Evolutionary conservation across 306 rosid species (phyloP).

Genomic region (Vigna hirtella): DNA sequence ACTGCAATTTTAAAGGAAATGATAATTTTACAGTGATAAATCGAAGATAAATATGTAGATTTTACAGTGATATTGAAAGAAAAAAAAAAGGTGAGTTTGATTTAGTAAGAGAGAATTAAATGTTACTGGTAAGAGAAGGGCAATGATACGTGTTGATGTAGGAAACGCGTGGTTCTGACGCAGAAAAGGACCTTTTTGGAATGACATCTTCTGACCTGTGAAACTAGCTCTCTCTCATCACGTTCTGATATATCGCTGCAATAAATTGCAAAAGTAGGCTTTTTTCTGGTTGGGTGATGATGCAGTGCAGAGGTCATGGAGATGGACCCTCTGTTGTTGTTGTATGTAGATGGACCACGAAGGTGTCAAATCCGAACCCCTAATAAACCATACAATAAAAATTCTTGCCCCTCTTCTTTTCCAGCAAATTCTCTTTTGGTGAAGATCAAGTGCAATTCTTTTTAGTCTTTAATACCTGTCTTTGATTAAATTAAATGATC

Average conservation of each 20-base stretch:
- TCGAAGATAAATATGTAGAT: no score
- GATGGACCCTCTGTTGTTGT: constrained; percentile 19
- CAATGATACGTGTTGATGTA: background rate
- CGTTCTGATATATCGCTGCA: constrained; percentile 39
- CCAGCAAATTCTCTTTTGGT: background rate
- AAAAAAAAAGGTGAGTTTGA: background rate
- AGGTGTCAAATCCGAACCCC: constrained; percentile 41
- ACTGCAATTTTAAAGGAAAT: no score
- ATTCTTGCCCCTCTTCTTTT: background rate
- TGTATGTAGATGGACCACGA: constrained; percentile 49
- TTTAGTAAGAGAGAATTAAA: background rate
- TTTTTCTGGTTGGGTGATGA: constrained; percentile 52
- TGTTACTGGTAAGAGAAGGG: background rate
- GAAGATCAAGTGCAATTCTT: background rate
- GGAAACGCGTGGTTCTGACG: constrained; percentile 63
- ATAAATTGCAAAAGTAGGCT: constrained; percentile 74
- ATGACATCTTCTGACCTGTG: constrained; percentile 18
- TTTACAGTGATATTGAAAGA: no score
- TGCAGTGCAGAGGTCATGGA: constrained; percentile 35
- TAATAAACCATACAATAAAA: background rate
- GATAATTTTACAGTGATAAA: no score
- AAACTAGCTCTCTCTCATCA: constrained; percentile 5
- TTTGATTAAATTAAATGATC: background rate
- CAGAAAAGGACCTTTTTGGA: constrained; percentile 35
- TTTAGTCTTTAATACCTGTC: no score